phyloP scores from a whole-genome alignment of 2,329 filamentous ascomycete species.

The Neoscytalidium dimidiatum region DNA sequence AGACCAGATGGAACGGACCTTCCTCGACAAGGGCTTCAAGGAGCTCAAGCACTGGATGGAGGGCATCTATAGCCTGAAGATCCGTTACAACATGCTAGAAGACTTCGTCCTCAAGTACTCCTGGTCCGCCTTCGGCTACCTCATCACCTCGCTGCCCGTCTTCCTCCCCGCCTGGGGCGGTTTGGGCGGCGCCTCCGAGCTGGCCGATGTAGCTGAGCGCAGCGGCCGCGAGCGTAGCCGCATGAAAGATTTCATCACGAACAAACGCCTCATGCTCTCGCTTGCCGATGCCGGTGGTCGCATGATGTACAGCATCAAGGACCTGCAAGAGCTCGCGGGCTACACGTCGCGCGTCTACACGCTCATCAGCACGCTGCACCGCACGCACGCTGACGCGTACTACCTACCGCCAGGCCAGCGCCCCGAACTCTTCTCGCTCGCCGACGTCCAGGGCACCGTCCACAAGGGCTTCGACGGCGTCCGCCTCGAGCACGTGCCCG shows the following conservation, averaged over 20 bases:
- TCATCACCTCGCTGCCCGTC: conserved; percentile 87
- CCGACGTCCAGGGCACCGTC: conserved; percentile 89
- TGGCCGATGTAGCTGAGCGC: conserved; percentile 51
- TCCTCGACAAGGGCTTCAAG: conserved; percentile 88
- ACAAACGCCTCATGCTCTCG: conserved; percentile 97
- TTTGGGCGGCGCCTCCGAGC: conserved; percentile 70
- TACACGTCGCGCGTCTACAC: conserved; percentile 97
- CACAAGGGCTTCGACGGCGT: conserved; percentile 96
- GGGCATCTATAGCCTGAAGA: conserved; percentile 94
- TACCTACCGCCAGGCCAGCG: conserved; percentile 65
- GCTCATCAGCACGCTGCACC: conserved; percentile 89
- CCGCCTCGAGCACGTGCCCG: conserved; percentile 85
- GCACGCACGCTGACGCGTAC: conserved; percentile 90
- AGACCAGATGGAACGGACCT: conserved; percentile 90
- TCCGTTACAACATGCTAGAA: conserved; percentile 97
- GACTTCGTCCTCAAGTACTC: conserved; percentile 98
- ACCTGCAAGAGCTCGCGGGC: conserved; percentile 90
- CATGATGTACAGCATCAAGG: conserved; percentile 99
- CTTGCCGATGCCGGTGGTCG: conserved; percentile 92
- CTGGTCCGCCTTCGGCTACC: conserved; percentile 96
- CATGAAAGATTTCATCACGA: conserved; percentile 99
- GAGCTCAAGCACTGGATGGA: conserved; percentile 97
- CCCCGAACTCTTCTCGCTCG: conserved; percentile 82
- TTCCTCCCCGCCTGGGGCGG: conserved; percentile 96
- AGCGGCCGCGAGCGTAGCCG: conserved; percentile 73